Evolutionary conservation across 1,284 basidiomycete species (phyloP).

Genomic region (Phlebopus sp.): DNA sequence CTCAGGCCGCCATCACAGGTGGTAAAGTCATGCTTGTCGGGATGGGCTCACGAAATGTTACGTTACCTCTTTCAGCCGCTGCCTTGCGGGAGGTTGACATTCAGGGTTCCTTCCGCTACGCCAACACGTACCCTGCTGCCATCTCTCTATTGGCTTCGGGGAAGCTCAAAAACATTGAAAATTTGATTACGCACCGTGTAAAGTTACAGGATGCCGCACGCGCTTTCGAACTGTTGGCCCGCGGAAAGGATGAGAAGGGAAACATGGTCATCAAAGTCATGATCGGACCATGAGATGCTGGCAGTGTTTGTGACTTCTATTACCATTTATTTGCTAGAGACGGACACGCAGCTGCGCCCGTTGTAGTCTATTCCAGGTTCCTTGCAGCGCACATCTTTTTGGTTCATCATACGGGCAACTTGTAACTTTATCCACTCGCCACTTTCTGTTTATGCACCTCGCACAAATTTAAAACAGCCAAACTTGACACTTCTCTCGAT

Average conservation of each 20-base stretch:
- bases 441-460: slow-evolving; percentile 5
- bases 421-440: slow-evolving; percentile 23
- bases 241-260: slow-evolving; percentile 75
- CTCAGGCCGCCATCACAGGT: slow-evolving; percentile 75
- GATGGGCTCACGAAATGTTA: slow-evolving; percentile 87
- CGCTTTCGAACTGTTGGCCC: slow-evolving; percentile 79
- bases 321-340: slow-evolving; percentile 11
- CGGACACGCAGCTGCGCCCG: slow-evolving; percentile 5
- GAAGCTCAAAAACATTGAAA: slow-evolving; percentile 61
- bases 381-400: slow-evolving; percentile 13
- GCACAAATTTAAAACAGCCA: slow-evolving; percentile 6
- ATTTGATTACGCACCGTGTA: slow-evolving; percentile 82
- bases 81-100: slow-evolving; percentile 91
- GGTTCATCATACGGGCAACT: slow-evolving; percentile 12
- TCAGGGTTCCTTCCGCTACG: slow-evolving; percentile 87
- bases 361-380: slow-evolving; percentile 11
- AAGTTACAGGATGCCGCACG: slow-evolving; percentile 59
- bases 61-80: slow-evolving; percentile 80
- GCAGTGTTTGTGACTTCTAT: slow-evolving; percentile 2
- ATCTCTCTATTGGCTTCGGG: slow-evolving; percentile 72
- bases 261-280: slow-evolving; percentile 86
- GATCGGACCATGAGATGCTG: slow-evolving; percentile 42
- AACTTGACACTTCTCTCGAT: no score
- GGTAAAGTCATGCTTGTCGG: slow-evolving; percentile 92
- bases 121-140: slow-evolving; percentile 86